Evolutionary conservation across 768 basidiomycete species (phyloP).

Genomic region (Trametes cingulata): DNA sequence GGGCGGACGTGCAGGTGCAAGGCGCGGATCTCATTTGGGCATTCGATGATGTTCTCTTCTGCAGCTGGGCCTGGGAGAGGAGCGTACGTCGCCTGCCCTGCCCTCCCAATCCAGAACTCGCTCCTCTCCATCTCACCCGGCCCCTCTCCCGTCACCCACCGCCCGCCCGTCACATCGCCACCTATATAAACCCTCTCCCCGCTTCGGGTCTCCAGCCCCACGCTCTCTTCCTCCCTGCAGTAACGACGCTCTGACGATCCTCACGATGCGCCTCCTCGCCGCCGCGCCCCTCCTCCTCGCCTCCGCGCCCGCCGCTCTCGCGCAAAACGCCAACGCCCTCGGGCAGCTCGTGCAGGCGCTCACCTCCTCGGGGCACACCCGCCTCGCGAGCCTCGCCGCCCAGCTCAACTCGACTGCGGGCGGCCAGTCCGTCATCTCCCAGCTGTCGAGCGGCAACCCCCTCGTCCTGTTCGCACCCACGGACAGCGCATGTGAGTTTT

Average conservation of each 20-base stretch:
- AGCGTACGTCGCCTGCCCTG: conserved; percentile 4
- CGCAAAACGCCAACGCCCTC: conserved; percentile 35
- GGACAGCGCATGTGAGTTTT: conserved; percentile 51
- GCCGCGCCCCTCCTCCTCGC: conserved; percentile 15
- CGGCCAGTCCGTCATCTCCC: conserved; percentile 45
- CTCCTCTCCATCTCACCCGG: not conserved
- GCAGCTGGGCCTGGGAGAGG: not conserved
- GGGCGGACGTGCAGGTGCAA: not conserved
- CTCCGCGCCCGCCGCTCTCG: conserved; percentile 30
- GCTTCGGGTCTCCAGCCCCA: not conserved
- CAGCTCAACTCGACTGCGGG: conserved; percentile 44
- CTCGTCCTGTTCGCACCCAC: conserved; percentile 59
- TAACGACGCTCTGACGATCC: not conserved
- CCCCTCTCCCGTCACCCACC: not conserved
- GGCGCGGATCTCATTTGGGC: conserved; percentile 1
- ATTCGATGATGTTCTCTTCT: not conserved
- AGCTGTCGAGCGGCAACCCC: conserved; percentile 43
- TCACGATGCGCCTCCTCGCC: conserved; percentile 9
- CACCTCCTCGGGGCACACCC: conserved; percentile 40
- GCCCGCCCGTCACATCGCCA: not conserved
- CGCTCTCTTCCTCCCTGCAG: not conserved
- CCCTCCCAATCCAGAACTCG: not conserved
- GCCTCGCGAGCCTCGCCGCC: conserved; percentile 41
- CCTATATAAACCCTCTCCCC: conserved; percentile 6
- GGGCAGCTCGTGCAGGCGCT: conserved; percentile 40